A percentile compares a stretch with the other conserved stretches of the same genome.
phyloP scores from a whole-genome alignment of 352 stramenopile genomes.

The Phytophthora cryptogea region DNA sequence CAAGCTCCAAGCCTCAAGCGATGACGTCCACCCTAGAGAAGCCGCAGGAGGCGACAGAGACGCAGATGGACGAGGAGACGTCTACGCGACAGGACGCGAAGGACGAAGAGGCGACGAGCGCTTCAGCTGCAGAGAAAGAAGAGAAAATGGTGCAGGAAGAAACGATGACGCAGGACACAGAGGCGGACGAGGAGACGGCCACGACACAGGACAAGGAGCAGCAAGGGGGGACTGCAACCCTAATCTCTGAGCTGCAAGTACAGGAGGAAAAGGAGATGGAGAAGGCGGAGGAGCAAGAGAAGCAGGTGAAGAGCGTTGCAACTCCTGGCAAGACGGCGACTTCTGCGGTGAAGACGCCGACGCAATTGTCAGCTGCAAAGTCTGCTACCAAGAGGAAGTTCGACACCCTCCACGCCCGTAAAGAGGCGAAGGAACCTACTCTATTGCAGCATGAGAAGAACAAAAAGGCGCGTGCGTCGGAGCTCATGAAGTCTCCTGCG shows the following conservation, averaged over 20 bases:
- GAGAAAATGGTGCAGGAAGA: constrained; percentile 1
- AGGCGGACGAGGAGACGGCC: constrained; percentile 10
- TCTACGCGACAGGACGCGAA: not conserved
- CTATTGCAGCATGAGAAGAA: constrained; percentile 27
- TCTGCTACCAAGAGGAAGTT: constrained; percentile 35
- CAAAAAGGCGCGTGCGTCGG: constrained; percentile 25
- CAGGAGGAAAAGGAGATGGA: not conserved
- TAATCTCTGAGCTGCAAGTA: not conserved
- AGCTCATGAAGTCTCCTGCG: constrained; percentile 15
- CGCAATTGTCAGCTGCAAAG: constrained; percentile 1
- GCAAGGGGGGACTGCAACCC: not conserved
- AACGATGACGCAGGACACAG: constrained; percentile 9
- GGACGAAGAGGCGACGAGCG: not conserved
- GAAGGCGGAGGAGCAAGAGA: not conserved
- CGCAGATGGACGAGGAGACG: not conserved
- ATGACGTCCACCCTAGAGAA: constrained; percentile 17
- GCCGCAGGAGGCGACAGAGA: constrained; percentile 7
- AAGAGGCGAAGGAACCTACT: constrained; percentile 1
- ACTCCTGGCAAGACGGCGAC: constrained; percentile 9
- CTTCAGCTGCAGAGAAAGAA: constrained; percentile 15
- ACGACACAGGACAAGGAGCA: not conserved
- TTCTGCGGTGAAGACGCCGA: constrained; percentile 3
- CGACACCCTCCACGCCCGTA: constrained; percentile 16
- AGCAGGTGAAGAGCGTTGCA: constrained; percentile 6
- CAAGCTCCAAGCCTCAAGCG: not conserved